Conservation (phyloP, 495 filamentous ascomycete genomes). For the Tuber aestivum region DNA sequence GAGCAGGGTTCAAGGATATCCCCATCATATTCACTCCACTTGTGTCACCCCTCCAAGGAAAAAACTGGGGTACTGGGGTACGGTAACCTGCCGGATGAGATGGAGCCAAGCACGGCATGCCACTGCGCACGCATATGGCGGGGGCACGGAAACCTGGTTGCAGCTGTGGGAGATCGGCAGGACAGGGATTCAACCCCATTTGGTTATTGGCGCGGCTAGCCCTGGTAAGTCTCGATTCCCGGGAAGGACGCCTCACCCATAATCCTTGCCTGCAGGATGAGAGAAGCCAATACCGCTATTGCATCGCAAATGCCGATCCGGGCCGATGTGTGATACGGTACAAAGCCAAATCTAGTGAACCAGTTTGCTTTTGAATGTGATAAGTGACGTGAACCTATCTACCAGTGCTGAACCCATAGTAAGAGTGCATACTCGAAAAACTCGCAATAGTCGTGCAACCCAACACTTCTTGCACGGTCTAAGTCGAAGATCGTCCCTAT, state of each 20-base stretch:
- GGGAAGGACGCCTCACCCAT: background rate
- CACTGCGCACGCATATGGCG: background rate
- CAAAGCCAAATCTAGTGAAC: background rate
- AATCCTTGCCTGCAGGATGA: background rate
- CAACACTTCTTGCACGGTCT: background rate
- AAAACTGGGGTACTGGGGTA: no score
- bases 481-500: background rate
- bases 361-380: background rate
- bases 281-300: background rate
- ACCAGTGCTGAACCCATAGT: no score
- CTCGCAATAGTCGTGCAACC: background rate
- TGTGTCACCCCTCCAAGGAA: no score
- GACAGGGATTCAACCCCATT: background rate
- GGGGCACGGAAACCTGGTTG: background rate
- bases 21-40: background rate
- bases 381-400: background rate
- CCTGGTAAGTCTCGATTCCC: background rate
- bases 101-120: background rate
- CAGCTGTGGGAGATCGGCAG: background rate
- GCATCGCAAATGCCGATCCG: background rate
- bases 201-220: background rate
- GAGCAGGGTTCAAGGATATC: no score
- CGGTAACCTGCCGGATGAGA: no score
- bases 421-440: background rate
- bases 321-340: background rate